phyloP scores from a whole-genome alignment of 2,329 filamentous ascomycete genomes.

The Sporothrix globosa region DNA sequence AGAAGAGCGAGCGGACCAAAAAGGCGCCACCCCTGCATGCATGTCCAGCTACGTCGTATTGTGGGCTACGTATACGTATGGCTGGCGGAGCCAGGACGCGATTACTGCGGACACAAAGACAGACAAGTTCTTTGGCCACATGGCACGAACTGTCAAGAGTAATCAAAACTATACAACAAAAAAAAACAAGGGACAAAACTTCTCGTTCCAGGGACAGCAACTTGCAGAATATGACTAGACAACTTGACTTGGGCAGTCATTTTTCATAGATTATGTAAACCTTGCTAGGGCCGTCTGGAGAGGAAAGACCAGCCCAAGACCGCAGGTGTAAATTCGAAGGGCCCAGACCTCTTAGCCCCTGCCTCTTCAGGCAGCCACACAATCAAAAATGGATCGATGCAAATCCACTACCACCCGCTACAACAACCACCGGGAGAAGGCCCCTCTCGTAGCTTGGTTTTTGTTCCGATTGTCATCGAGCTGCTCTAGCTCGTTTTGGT shows the following conservation, averaged over 20 bases:
- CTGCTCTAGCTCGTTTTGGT: too few relatives aligned
- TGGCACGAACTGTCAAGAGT: not conserved
- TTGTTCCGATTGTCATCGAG: not conserved
- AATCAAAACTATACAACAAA: not conserved
- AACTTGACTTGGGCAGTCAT: too few relatives aligned
- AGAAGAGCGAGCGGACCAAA: not conserved
- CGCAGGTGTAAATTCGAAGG: conserved; percentile 3
- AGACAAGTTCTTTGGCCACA: not conserved
- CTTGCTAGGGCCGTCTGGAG: too few relatives aligned
- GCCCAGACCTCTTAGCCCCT: conserved; percentile 6
- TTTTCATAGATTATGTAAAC: too few relatives aligned
- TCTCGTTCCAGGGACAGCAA: too few relatives aligned
- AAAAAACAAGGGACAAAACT: not conserved
- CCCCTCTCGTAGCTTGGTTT: not conserved
- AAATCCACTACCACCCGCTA: conserved; percentile 1
- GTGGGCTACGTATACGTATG: not conserved
- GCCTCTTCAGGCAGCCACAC: conserved; percentile 1
- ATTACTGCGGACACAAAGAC: not conserved
- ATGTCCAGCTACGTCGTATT: conserved; percentile 15
- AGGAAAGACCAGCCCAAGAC: not conserved
- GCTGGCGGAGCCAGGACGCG: conserved; percentile 15
- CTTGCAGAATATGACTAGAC: too few relatives aligned
- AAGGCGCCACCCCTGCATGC: conserved; percentile 7
- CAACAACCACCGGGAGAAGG: not conserved
- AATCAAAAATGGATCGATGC: not conserved